phyloP scores from a whole-genome alignment of 345 rosid species.

The Lepidium africanum region DNA sequence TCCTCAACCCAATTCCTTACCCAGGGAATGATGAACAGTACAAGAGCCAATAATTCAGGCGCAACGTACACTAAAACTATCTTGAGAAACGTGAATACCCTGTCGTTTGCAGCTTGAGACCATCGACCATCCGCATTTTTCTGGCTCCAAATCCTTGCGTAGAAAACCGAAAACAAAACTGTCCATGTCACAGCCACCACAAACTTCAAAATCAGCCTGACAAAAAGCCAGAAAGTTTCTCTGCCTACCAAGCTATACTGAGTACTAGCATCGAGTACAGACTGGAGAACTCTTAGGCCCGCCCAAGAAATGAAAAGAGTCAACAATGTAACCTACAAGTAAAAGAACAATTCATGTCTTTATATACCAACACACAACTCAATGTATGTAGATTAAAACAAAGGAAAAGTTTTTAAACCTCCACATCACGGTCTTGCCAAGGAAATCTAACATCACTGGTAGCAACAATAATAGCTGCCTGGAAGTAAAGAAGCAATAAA shows the following conservation, averaged over 20 bases:
- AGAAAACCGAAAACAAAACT: slow-evolving; percentile 65
- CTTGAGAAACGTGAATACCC: slow-evolving; percentile 56
- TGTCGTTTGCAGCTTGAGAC: slow-evolving; percentile 54
- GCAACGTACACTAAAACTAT: slow-evolving; percentile 50
- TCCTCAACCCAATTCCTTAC: slow-evolving; percentile 68
- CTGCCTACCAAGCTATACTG: slow-evolving; percentile 79
- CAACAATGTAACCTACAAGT: slow-evolving; percentile 60
- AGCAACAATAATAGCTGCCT: slow-evolving; percentile 72
- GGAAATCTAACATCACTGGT: slow-evolving; percentile 52
- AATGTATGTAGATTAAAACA: not conserved
- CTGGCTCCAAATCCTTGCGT: slow-evolving; percentile 74
- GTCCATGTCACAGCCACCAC: slow-evolving; percentile 63
- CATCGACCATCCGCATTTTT: slow-evolving; percentile 50
- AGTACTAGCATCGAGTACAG: slow-evolving; percentile 76
- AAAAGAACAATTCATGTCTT: not conserved
- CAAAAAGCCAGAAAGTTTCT: slow-evolving; percentile 50
- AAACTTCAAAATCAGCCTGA: slow-evolving; percentile 74
- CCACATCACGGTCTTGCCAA: slow-evolving; percentile 55
- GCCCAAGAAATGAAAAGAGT: slow-evolving; percentile 84
- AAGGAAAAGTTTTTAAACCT: slow-evolving; percentile 18
- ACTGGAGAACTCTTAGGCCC: slow-evolving; percentile 58
- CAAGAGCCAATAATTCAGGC: slow-evolving; percentile 73
- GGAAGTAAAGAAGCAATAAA: slow-evolving; percentile 66
- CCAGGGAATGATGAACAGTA: slow-evolving; percentile 76
- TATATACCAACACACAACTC: slow-evolving; percentile 2